phyloP scores from a whole-genome alignment of 176 grass and related monocot species.

The Avena atlantica region DNA sequence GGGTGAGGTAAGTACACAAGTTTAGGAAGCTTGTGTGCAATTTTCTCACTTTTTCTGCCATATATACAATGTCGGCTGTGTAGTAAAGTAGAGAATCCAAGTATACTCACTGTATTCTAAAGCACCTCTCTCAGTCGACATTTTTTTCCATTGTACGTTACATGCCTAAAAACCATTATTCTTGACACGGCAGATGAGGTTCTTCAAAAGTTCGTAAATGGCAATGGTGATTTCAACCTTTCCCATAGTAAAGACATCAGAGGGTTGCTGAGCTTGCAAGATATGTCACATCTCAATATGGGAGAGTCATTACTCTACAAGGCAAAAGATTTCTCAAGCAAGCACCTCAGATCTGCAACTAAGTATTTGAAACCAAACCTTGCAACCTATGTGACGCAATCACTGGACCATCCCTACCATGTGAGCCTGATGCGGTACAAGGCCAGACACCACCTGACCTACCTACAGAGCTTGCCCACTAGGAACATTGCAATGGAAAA shows the following conservation, averaged over 20 bases:
- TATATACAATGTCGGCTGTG: neutral
- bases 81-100: neutral
- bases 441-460: conserved; percentile 57
- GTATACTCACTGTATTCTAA: neutral
- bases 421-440: conserved; percentile 57
- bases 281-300: conserved; percentile 60
- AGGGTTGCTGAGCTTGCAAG: conserved; percentile 59
- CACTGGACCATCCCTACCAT: conserved; percentile 70
- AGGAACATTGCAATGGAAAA: conserved; percentile 46
- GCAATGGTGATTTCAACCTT: conserved; percentile 46
- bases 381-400: conserved; percentile 41
- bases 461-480: conserved; percentile 1
- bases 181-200: conserved; percentile 28
- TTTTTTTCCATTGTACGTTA: neutral
- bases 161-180: neutral
- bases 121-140: neutral
- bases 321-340: conserved; percentile 59
- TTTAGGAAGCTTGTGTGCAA: neutral
- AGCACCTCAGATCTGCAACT: conserved; percentile 40
- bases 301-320: conserved; percentile 53
- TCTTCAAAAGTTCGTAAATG: conserved; percentile 14
- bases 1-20: too few relatives aligned
- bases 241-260: conserved; percentile 36
- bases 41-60: too few relatives aligned
- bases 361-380: conserved; percentile 35